Conservation (phyloP, 1,284 basidiomycete genomes). For the Ustilago esculenta region DNA sequence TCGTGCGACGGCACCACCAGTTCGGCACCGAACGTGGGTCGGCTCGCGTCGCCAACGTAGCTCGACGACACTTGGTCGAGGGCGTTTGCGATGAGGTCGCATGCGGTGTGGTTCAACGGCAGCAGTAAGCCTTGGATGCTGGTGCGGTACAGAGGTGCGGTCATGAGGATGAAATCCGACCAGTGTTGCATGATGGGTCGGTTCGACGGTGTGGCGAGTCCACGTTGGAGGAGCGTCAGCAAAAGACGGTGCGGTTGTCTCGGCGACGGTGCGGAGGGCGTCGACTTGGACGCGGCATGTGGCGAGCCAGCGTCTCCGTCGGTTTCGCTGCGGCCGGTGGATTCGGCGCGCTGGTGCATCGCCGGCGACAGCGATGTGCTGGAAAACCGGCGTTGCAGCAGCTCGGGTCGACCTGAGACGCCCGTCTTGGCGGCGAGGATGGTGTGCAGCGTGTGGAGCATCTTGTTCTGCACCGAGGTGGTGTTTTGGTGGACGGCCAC, state of each 20-base stretch:
- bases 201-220: conserved; percentile 77
- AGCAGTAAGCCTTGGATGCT: conserved; percentile 76
- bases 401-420: conserved; percentile 3
- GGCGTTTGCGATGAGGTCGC: conserved; percentile 76
- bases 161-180: conserved; percentile 94
- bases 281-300: too few species aligned
- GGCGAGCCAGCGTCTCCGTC: background rate
- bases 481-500: conserved; percentile 73
- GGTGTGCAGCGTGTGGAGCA: conserved; percentile 88
- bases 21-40: conserved; percentile 42
- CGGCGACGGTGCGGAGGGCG: too few species aligned
- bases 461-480: conserved; percentile 73
- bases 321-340: conserved; percentile 9
- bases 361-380: conserved; percentile 11
- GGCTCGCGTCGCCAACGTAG: conserved; percentile 56
- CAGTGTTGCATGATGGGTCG: conserved; percentile 88
- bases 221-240: conserved; percentile 81
- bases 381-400: conserved; percentile 12
- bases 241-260: conserved; percentile 71
- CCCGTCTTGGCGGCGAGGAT: conserved; percentile 66
- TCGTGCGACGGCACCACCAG: conserved; percentile 30
- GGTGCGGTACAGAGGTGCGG: conserved; percentile 82
- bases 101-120: conserved; percentile 82
- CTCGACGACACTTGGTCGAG: conserved; percentile 71
- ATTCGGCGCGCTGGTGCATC: conserved; percentile 21